Percentiles rank a stretch among this genome's conserved stretches.
Evolutionary conservation across 2,329 filamentous ascomycete species (phyloP).

Genomic region (Colletotrichum acutatum): DNA sequence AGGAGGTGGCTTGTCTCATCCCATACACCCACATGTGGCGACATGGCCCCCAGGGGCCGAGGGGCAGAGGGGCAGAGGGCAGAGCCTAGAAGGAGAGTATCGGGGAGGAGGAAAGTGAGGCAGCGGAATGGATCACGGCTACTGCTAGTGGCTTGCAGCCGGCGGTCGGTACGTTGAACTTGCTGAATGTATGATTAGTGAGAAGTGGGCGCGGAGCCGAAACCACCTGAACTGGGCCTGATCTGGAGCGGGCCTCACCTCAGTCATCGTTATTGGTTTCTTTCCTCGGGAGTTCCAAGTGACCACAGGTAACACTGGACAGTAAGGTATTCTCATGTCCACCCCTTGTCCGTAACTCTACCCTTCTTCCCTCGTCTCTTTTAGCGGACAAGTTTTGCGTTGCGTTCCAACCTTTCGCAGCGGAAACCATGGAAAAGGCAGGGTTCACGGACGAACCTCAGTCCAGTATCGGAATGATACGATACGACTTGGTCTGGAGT

Average conservation of each 20-base stretch:
- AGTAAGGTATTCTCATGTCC: conserved; percentile 1
- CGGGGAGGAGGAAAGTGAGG: conserved; percentile 31
- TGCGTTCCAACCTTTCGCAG: conserved; percentile 25
- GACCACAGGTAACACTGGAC: background rate
- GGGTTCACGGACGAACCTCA: conserved; percentile 39
- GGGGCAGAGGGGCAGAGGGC: background rate
- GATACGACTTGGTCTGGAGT: conserved; percentile 38
- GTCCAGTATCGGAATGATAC: conserved; percentile 37
- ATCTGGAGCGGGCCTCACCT: background rate
- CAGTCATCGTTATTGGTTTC: conserved; percentile 8
- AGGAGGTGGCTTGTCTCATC: conserved; percentile 53
- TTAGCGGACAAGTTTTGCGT: conserved; percentile 12
- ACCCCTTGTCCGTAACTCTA: background rate
- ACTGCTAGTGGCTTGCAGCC: conserved; percentile 12
- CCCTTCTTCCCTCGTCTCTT: conserved; percentile 19
- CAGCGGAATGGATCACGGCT: conserved; percentile 14
- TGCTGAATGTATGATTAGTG: conserved; percentile 2
- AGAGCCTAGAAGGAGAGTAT: conserved; percentile 6
- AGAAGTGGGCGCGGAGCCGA: conserved; percentile 18
- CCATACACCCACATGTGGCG: conserved; percentile 39
- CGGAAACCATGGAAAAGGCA: conserved; percentile 21
- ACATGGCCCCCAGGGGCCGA: conserved; percentile 39
- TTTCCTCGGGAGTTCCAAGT: background rate
- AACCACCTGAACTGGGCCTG: conserved; percentile 7
- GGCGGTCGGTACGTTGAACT: conserved; percentile 17